Base-by-base conservation (phyloP, 345 rosid genomes). In the Populus alba region DNA sequence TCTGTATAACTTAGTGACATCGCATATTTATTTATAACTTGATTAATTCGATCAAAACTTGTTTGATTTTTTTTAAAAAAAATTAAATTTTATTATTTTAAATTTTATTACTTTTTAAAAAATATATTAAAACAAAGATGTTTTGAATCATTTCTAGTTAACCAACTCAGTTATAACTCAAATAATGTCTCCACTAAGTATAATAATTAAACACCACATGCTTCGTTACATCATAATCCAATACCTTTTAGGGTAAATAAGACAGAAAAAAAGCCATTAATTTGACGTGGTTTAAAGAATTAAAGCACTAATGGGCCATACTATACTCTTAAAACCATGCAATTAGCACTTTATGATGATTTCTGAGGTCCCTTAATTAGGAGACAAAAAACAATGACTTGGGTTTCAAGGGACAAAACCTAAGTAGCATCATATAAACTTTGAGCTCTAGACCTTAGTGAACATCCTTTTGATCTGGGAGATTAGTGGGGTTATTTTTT, bases 291-390 rank as follows among this genome's bases (percentile, higher is more conserved):
- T 17, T n/a, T 11, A 29, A 10, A 16, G 8, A 37, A 47, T 29
- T 31, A 71, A 71, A 49, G 74, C 74, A 47, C 29, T 29, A 8
- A 13, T 71, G 74, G 74, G 71, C 8, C 74, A 27, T 17, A 43
- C 38, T 5, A n/a, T 29, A 27, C 18, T 45, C n/a, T 23, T 38
- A 68, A 68, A 18, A 23, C 47, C 20, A 39, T 20, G 39, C 39
- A 68, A 68, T 38, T 39, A 35, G 27, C 23, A 37, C 49, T 33
- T 37, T 18, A 41, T n/a, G 39, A 8, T 9, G 8, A 20, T 27
- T 22, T 15, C 15, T 27, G 16, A n/a, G 47, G 45, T 68, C 45
- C 51, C 71, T 22, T 6, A n/a, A 68, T n/a, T 39, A 68, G 71
- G 71, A n/a, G 71, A 68, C 71, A 39, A 68, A 68, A 43, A 11